A percentile compares a stretch with the other conserved stretches of the same genome.
phyloP scores from a whole-genome alignment of 2,329 filamentous ascomycete species.

The Didymella glomerata region DNA sequence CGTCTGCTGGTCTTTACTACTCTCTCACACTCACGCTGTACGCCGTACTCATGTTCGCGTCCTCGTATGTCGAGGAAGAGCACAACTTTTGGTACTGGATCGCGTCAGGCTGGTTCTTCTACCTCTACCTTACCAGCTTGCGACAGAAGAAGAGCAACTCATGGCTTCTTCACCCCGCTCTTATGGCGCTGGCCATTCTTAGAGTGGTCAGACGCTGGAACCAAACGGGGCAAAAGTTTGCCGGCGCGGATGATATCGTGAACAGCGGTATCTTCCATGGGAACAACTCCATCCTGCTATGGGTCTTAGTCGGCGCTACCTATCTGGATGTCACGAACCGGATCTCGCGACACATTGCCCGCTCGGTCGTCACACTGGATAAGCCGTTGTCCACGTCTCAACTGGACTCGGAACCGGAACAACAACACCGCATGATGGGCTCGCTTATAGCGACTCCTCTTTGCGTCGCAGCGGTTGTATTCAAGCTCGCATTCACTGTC shows the following conservation, averaged over 20 bases:
- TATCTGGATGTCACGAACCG: constrained; percentile 69
- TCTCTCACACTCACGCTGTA: constrained; percentile 61
- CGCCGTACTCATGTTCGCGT: constrained; percentile 93
- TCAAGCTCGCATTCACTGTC: constrained; percentile 89
- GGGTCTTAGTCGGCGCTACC: constrained; percentile 73
- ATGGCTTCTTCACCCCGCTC: constrained; percentile 43
- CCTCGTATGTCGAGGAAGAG: constrained; percentile 97
- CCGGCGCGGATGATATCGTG: constrained; percentile 88
- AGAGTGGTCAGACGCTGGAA: constrained; percentile 85
- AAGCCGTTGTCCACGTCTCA: constrained; percentile 20
- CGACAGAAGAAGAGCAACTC: constrained; percentile 40
- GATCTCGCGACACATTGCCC: constrained; percentile 50
- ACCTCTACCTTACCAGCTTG: constrained; percentile 55
- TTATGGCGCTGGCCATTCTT: constrained; percentile 67
- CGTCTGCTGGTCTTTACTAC: constrained; percentile 57
- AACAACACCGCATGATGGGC: constrained; percentile 43
- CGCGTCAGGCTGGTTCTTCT: constrained; percentile 71
- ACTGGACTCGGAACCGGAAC: constrained; percentile 35
- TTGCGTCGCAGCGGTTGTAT: constrained; percentile 70
- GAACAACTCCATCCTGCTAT: constrained; percentile 68
- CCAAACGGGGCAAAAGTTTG: constrained; percentile 95
- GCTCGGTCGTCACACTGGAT: constrained; percentile 39
- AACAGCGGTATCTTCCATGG: constrained; percentile 63
- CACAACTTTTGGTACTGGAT: constrained; percentile 99
- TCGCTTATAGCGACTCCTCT: constrained; percentile 51